Base-by-base conservation (phyloP, 1,284 basidiomycete species). In the Macrocybe sp. region DNA sequence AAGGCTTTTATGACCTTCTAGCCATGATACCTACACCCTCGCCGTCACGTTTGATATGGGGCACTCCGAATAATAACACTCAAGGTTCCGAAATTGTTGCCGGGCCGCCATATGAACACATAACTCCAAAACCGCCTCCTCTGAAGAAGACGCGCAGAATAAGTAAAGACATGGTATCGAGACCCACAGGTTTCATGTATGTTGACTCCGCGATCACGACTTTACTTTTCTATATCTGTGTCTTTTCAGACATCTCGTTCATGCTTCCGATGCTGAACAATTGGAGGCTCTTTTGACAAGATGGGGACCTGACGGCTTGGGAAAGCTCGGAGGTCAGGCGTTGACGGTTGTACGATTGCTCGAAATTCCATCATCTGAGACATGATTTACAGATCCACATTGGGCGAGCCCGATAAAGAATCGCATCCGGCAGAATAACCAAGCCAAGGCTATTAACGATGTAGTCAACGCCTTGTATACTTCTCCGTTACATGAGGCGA, bases 351-450 rank as follows among this genome's bases (percentile, higher is more conserved):
- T 49, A 48, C 41, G 14, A 45, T 46, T 40, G 41, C 47, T 39
- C 47, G 37, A 45, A 40, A 41, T 30, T 33, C 43, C 50, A 51
- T 52, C 48, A 54, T 61, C 51, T 32, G 62, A 45, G 47, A 58
- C 49, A 40, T 55, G 50, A 56, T 53, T 22, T 22, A 22, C 56
- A 94, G 92, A 94, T 73, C 89, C 90, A 54, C 79, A 77, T 41
- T 97, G 94, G 94, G 92, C 92, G 37, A 78, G 78, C 60, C 91
- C 90, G 47, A 93, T 97, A 71, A 96, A 96, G 71, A 78, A 85
- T 59, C 79, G 82, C 37, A 79, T 96, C 52, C 79, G 85, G 52
- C 74, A 80, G 50, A 77, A 75, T 49, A 85, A 85, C 59, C 90
- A 91, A 63, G 89, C 84, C 33, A 79, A 75, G 63, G 91, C 89